phyloP scores from a whole-genome alignment of 768 basidiomycete species.

The Cystofilobasidium ferigula region DNA sequence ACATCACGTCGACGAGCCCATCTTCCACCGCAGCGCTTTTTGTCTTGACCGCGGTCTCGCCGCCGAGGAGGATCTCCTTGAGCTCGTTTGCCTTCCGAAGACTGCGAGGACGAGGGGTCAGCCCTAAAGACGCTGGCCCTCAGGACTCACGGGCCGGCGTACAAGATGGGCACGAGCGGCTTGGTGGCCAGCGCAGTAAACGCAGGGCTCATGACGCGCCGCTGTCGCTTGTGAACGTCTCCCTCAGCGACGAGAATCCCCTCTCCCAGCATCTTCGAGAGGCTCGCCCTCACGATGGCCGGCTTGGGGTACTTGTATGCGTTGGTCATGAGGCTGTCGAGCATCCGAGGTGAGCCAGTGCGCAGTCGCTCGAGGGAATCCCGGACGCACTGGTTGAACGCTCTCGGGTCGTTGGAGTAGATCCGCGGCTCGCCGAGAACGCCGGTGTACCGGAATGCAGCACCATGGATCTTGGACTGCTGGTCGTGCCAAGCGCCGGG shows the following conservation, averaged over 20 bases:
- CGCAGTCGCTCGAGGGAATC: neutral
- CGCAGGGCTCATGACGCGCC: neutral
- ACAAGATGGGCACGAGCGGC: constrained; percentile 9
- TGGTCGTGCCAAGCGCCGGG: constrained; percentile 2
- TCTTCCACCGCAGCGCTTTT: neutral
- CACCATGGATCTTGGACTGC: neutral
- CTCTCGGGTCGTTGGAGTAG: constrained; percentile 5
- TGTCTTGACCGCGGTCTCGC: neutral
- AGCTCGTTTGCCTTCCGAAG: constrained; percentile 6
- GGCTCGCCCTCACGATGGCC: neutral
- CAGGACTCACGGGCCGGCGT: neutral
- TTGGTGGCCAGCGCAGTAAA: neutral
- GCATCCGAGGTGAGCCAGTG: neutral
- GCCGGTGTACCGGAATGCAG: neutral
- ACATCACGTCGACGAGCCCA: constrained; percentile 15
- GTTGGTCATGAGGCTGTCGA: constrained; percentile 1
- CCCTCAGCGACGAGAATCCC: constrained; percentile 17
- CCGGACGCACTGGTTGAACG: constrained; percentile 17
- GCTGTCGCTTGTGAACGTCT: constrained; percentile 20
- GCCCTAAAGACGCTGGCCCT: neutral
- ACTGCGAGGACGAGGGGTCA: neutral
- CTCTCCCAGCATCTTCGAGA: constrained; percentile 15
- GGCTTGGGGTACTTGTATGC: constrained; percentile 20
- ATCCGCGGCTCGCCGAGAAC: neutral
- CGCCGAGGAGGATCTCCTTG: constrained; percentile 5